These are phyloP conservation scores for Mytilinidion resinicola DNA, from an alignment of 495 filamentous ascomycete genomes.

Conservation along the genomic window DNA sequence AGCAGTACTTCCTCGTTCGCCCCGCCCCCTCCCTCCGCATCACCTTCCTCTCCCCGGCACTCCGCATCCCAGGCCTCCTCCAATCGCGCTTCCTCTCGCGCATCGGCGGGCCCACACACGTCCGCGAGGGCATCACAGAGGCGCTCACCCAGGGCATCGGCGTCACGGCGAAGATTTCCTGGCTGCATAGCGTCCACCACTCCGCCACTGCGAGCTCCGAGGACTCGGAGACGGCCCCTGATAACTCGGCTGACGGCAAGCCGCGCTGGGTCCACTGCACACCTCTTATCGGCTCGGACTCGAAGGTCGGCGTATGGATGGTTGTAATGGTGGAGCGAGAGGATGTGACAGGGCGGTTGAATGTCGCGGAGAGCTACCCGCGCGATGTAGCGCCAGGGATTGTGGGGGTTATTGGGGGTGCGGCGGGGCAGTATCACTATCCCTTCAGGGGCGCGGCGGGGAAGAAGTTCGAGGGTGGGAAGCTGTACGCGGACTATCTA, in stretches of 20 bases:
- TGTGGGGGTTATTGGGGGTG: neutral
- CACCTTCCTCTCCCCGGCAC: slow-evolving; percentile 36
- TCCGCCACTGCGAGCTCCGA: neutral
- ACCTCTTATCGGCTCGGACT: slow-evolving; percentile 51
- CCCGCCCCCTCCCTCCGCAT: slow-evolving; percentile 40
- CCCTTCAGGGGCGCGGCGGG: slow-evolving; percentile 18
- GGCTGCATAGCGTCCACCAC: slow-evolving; percentile 26
- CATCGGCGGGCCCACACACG: slow-evolving; percentile 33
- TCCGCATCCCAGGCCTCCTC: slow-evolving; percentile 38
- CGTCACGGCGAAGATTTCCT: slow-evolving; percentile 37
- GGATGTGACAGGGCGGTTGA: slow-evolving; percentile 27
- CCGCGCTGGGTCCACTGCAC: slow-evolving; percentile 58
- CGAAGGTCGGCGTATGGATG: slow-evolving; percentile 59
- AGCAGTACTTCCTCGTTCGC: slow-evolving; percentile 37
- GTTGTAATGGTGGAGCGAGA: slow-evolving; percentile 54
- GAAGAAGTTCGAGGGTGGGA: slow-evolving; percentile 23
- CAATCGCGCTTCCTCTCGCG: slow-evolving; percentile 36
- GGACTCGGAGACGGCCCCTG: neutral
- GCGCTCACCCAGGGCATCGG: slow-evolving; percentile 31
- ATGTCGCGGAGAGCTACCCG: neutral
- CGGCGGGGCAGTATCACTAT: neutral
- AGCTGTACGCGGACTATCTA: slow-evolving; percentile 36
- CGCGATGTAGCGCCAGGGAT: neutral
- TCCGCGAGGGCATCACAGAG: slow-evolving; percentile 34
- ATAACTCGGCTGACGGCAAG: slow-evolving; percentile 18